Base-by-base conservation (phyloP, 495 filamentous ascomycete genomes). In the Penicillium subrubescens region DNA sequence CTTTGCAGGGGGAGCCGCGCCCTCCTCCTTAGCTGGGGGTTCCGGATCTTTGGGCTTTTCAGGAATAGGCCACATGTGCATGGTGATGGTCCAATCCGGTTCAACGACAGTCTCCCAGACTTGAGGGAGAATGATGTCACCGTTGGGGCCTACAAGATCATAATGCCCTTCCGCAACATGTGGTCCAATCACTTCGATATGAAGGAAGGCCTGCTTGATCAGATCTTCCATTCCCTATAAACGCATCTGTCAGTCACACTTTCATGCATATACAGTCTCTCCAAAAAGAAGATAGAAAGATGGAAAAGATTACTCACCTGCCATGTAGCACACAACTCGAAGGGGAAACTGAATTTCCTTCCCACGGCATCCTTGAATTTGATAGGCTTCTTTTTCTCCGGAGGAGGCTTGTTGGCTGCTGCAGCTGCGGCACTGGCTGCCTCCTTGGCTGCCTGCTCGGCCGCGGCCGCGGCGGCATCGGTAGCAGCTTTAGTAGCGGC, bases 11-110 rank as follows among this genome's bases (percentile, higher is more conserved):
- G 69, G 64, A 5, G 75, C 63, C 4, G 73, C 51, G 5, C 62
- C 60, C 41, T 71, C 73, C 34, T 73, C 61, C 4, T 63, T 62
- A 8, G 71, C 69, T 23, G 74, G 71, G 19, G 81, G 77, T 44
- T 80, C 80, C 8, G 77, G 72, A 17, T 73, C 73, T 54, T 80
- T 80, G 15, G 81, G 80, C 58, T 83, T 82, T 66, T 89, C 88
- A 5, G 85, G 87, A 82, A 97, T 90, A 6, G 94, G 93, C 94
- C 94, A 97, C 92, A 97, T 95, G 66, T 96, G 91, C 94, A 97
- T 97, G 3, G 89, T 93, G 69, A 97, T 90, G 43, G 85, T 82
- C 92, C 92, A 96, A 73, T 94, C 92, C 7, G 92, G 92, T 75
- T 95, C 86, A 50, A 96, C 79, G 52, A 93, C 88, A 58, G 87